These are phyloP conservation scores for Citrus glauca DNA, from an alignment of 345 rosid genomes.

Conservation along the genomic window DNA sequence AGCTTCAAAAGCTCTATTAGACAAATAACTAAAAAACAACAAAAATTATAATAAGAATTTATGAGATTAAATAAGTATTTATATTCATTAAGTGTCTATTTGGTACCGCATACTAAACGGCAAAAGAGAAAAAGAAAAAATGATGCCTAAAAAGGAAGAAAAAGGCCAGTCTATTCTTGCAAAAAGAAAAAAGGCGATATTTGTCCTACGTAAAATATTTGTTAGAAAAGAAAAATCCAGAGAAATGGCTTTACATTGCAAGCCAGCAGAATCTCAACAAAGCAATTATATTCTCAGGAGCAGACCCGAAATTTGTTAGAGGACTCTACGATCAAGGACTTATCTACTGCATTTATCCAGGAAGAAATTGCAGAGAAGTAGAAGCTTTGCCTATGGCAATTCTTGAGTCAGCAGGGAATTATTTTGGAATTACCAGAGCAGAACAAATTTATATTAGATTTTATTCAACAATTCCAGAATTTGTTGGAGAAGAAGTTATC, in stretches of 20 bases:
- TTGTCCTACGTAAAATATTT: neutral
- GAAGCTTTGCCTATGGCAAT: neutral
- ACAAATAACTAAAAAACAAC: too few species aligned
- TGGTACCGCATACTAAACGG: neutral
- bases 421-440: neutral
- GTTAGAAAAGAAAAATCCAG: neutral
- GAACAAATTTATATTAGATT: neutral
- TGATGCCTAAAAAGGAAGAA: neutral
- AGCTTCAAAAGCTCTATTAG: too few species aligned
- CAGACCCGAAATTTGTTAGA: neutral
- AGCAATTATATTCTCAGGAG: neutral
- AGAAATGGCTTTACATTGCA: neutral
- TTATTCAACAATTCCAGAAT: neutral
- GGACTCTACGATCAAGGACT: neutral
- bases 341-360: neutral
- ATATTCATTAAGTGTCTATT: too few species aligned
- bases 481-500: too few species aligned
- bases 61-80: too few species aligned
- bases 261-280: neutral
- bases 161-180: neutral
- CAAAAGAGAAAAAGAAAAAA: neutral
- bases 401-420: neutral
- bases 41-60: too few species aligned
- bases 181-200: neutral
- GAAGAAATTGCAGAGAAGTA: neutral